A percentile compares a stretch with the other conserved stretches of the same genome.
These are phyloP conservation scores for Globisporangium barbulae DNA, from an alignment of 352 stramenopile species.

Conservation along the genomic window DNA sequence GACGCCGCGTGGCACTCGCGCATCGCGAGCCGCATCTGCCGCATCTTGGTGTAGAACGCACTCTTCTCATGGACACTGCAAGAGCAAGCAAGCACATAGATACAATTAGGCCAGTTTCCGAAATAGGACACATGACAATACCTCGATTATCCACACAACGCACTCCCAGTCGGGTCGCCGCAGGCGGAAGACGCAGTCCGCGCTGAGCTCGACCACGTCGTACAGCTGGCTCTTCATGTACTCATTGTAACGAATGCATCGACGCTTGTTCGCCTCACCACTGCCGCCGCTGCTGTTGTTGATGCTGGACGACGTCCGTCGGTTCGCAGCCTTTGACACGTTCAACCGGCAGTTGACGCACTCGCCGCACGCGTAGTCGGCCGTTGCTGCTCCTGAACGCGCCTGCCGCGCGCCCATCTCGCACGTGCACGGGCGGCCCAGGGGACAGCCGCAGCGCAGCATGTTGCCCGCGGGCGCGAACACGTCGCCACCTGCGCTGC, in stretches of 20 bases:
- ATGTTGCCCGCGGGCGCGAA: slow-evolving; percentile 35
- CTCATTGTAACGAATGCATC: slow-evolving; percentile 52
- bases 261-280: slow-evolving; percentile 9
- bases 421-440: slow-evolving; percentile 53
- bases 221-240: slow-evolving; percentile 34
- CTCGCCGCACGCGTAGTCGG: slow-evolving; percentile 31
- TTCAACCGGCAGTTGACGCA: slow-evolving; percentile 71
- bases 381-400: not conserved
- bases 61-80: slow-evolving; percentile 41
- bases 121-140: not conserved
- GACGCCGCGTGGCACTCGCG: slow-evolving; percentile 26
- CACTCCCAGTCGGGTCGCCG: slow-evolving; percentile 62
- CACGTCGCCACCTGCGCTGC: slow-evolving; percentile 18
- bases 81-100: not conserved
- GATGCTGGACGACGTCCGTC: slow-evolving; percentile 4
- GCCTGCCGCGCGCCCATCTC: slow-evolving; percentile 32
- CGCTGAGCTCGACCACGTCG: slow-evolving; percentile 36
- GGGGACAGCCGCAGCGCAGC: slow-evolving; percentile 56
- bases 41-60: slow-evolving; percentile 46
- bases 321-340: slow-evolving; percentile 18
- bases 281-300: slow-evolving; percentile 12
- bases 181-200: slow-evolving; percentile 48
- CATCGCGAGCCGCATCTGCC: slow-evolving; percentile 58
- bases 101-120: not conserved
- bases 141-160: not conserved